Evolutionary conservation across 495 filamentous ascomycete species (phyloP).

Genomic region (Pyrenula massariospora): DNA sequence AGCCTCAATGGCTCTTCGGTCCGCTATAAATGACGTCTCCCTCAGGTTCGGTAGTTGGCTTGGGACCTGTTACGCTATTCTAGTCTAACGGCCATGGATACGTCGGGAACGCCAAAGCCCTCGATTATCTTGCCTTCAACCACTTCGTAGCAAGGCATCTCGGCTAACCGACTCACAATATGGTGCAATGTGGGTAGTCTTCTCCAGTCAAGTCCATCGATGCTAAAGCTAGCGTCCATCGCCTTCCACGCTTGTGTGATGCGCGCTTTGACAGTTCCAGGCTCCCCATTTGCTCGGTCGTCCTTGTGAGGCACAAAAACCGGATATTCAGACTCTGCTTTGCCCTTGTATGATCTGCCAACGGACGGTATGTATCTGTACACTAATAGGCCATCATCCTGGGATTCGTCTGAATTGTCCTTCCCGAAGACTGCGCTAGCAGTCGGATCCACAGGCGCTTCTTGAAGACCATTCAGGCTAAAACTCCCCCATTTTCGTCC

Average conservation of each 20-base stretch:
- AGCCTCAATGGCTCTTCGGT: too few species aligned
- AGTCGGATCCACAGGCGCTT: conserved; percentile 15
- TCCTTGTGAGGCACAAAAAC: conserved; percentile 28
- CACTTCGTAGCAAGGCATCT: conserved; percentile 41
- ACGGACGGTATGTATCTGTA: conserved; percentile 37
- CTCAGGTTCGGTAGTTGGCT: too few species aligned
- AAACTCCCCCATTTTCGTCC: conserved; percentile 33
- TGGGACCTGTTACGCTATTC: too few species aligned
- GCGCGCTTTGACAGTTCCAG: conserved; percentile 1
- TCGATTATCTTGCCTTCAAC: conserved; percentile 24
- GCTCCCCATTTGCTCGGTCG: conserved; percentile 18
- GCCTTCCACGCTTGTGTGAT: conserved; percentile 20
- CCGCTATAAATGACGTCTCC: too few species aligned
- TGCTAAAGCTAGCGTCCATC: conserved; percentile 28
- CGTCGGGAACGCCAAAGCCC: neutral
- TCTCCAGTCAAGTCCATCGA: conserved; percentile 33
- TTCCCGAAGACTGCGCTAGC: conserved; percentile 18
- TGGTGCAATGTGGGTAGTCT: conserved; percentile 43
- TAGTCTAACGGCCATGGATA: neutral
- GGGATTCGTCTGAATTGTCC: neutral
- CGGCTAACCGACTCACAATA: conserved; percentile 32
- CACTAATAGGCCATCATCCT: conserved; percentile 25
- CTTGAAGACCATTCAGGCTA: conserved; percentile 22
- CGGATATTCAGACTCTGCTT: conserved; percentile 33
- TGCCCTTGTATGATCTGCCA: conserved; percentile 23